A percentile compares a stretch with the other conserved stretches of the same genome.
phyloP scores from a whole-genome alignment of 2,329 filamentous ascomycete genomes.

The Scorias spongiosa region DNA sequence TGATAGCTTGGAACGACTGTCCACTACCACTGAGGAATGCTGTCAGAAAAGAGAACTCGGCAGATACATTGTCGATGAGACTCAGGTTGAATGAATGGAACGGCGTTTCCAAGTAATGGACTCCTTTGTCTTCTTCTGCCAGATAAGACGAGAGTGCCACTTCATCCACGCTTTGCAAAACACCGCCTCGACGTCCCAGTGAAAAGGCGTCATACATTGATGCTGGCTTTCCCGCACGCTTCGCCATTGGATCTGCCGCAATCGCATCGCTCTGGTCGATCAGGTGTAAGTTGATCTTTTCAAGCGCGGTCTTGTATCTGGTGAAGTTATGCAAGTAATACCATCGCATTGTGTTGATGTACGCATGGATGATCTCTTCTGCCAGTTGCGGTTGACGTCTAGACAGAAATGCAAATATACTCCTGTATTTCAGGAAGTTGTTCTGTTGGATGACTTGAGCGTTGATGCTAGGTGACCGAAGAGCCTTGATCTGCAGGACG shows the following conservation, averaged over 20 bases:
- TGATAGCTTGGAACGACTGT: constrained; percentile 60
- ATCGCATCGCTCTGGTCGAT: constrained; percentile 75
- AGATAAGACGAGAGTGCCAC: constrained; percentile 73
- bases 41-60: constrained; percentile 87
- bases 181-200: constrained; percentile 70
- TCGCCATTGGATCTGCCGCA: constrained; percentile 44
- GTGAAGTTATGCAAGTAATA: constrained; percentile 89
- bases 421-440: constrained; percentile 75
- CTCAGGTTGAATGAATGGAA: constrained; percentile 94
- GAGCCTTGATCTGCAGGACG: constrained; percentile 82
- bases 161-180: constrained; percentile 58
- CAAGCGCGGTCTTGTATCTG: constrained; percentile 69
- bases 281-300: constrained; percentile 67
- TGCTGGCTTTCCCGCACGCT: constrained; percentile 9
- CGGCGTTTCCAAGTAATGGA: constrained; percentile 76
- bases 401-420: constrained; percentile 72
- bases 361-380: constrained; percentile 80
- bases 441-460: constrained; percentile 94
- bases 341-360: constrained; percentile 98
- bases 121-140: constrained; percentile 74
- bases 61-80: constrained; percentile 80
- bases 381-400: constrained; percentile 70
- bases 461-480: constrained; percentile 91
- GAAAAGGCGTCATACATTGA: constrained; percentile 71
- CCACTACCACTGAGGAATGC: constrained; percentile 61